A percentile compares a stretch with the other conserved stretches of the same genome.
Evolutionary conservation across 2,329 filamentous ascomycete genomes (phyloP).

Genomic region (Niveomyces coronatus): DNA sequence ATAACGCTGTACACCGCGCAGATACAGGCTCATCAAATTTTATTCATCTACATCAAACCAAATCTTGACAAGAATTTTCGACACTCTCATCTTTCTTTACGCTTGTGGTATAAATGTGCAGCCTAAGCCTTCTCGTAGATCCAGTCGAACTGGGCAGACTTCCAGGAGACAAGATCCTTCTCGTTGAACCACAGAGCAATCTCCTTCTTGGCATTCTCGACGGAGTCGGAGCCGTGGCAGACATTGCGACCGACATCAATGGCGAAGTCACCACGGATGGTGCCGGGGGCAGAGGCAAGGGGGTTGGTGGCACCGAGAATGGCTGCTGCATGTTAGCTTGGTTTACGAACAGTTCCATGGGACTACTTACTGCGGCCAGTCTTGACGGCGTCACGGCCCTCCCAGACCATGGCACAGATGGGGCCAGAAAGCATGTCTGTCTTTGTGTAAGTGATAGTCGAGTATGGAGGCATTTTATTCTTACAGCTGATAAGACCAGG

Average conservation of each 20-base stretch:
- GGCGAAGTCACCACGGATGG: constrained; percentile 92
- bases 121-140: constrained; percentile 80
- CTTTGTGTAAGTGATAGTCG: constrained; percentile 12
- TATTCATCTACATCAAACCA: constrained; percentile 1
- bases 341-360: background rate
- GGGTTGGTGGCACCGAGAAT: constrained; percentile 99
- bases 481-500: constrained; percentile 81
- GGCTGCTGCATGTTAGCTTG: constrained; percentile 33
- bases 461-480: constrained; percentile 21
- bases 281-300: constrained; percentile 84
- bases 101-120: background rate
- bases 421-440: constrained; percentile 94
- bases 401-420: constrained; percentile 99
- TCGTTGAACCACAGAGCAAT: constrained; percentile 97
- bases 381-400: constrained; percentile 98
- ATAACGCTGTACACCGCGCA: constrained; percentile 11
- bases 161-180: constrained; percentile 76
- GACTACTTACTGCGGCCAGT: constrained; percentile 70
- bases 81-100: background rate
- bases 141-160: constrained; percentile 79
- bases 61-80: too few species aligned
- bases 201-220: constrained; percentile 99
- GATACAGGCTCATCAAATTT: background rate
- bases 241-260: constrained; percentile 86
- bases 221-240: constrained; percentile 97